These are phyloP conservation scores for Penicillium herquei DNA, from an alignment of 495 filamentous ascomycete species.

Conservation along the genomic window DNA sequence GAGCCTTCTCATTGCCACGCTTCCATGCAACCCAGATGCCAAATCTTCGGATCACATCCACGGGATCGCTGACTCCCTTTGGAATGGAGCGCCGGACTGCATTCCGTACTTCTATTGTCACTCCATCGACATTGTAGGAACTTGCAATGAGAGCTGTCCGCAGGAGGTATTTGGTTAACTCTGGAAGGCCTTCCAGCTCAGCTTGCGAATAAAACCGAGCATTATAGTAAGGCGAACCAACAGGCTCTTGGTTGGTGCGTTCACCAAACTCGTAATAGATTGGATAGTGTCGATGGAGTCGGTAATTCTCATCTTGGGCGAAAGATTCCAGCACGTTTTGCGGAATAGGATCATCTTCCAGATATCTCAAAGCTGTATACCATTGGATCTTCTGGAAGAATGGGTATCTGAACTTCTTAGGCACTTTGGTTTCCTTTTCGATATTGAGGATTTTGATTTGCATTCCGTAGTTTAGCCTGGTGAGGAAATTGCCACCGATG, in stretches of 20 bases:
- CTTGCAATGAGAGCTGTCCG: slow-evolving; percentile 67
- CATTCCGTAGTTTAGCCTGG: slow-evolving; percentile 66
- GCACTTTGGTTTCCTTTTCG: slow-evolving; percentile 71
- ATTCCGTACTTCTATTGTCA: slow-evolving; percentile 54
- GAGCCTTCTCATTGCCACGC: slow-evolving; percentile 65
- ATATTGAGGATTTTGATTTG: slow-evolving; percentile 70
- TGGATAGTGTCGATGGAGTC: slow-evolving; percentile 54
- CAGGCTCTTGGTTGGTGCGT: slow-evolving; percentile 46
- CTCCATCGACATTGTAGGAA: slow-evolving; percentile 60
- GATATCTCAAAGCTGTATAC: slow-evolving; percentile 66
- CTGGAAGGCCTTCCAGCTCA: slow-evolving; percentile 65
- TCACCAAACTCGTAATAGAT: slow-evolving; percentile 59
- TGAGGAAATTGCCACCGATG: slow-evolving; percentile 76
- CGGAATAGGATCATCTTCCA: slow-evolving; percentile 66
- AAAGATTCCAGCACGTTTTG: slow-evolving; percentile 55
- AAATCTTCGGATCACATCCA: slow-evolving; percentile 60
- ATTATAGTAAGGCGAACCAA: slow-evolving; percentile 52
- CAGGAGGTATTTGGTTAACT: slow-evolving; percentile 63
- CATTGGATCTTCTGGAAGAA: slow-evolving; percentile 75
- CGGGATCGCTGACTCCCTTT: slow-evolving; percentile 58
- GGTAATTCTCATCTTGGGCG: slow-evolving; percentile 49
- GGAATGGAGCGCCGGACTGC: slow-evolving; percentile 65
- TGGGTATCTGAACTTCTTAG: slow-evolving; percentile 68
- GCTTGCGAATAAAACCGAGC: slow-evolving; percentile 64
- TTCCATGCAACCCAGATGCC: slow-evolving; percentile 75